Evolutionary conservation across 208 protist genomes (phyloP).

Genomic region (Tritrichomonas foetus): DNA sequence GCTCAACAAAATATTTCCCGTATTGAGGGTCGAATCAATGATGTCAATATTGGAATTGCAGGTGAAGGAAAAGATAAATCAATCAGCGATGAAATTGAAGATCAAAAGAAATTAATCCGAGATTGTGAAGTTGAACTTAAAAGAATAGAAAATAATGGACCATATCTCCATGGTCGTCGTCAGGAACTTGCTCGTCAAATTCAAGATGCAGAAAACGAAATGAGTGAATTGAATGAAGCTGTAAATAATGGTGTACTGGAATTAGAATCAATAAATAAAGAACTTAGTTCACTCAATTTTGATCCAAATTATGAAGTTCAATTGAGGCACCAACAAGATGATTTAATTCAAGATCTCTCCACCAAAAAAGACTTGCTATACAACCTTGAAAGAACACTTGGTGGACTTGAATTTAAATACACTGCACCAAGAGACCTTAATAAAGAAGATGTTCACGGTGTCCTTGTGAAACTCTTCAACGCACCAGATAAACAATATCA

Average conservation of each 20-base stretch:
- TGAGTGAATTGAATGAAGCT: not conserved
- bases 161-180: not conserved
- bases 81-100: not conserved
- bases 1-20: slow-evolving; percentile 33
- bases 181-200: not conserved
- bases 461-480: not conserved
- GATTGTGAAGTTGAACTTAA: not conserved
- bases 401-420: not conserved
- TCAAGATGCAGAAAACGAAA: not conserved
- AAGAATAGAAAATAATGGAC: not conserved
- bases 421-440: not conserved
- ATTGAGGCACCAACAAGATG: not conserved
- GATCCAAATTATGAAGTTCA: not conserved
- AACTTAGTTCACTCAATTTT: not conserved
- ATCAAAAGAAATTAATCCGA: not conserved
- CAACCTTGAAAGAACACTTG: not conserved
- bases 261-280: not conserved
- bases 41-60: not conserved
- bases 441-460: not conserved
- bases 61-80: not conserved
- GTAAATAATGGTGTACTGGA: not conserved
- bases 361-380: not conserved
- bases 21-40: not conserved
- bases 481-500: slow-evolving; percentile 29
- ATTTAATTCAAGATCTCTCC: not conserved